Base-by-base conservation (phyloP, 305 asterid species). In the Fraxinus sp. region DNA sequence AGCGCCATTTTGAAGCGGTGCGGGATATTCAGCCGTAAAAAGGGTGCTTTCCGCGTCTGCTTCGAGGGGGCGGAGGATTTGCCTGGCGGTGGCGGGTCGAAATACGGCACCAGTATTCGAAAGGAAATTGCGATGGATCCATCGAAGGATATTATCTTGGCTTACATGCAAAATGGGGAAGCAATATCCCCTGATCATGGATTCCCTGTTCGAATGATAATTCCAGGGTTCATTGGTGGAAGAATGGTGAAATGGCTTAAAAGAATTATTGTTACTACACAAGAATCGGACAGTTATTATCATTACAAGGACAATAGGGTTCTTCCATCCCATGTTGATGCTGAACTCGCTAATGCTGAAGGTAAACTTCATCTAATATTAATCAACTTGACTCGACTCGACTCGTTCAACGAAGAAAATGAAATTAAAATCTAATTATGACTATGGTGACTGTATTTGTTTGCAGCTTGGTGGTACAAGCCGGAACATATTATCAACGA, bases 221-320 rank as follows among this genome's bases (percentile, higher is more conserved):
- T 96, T 52, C 99, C 99, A 0, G 99, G 98, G 1, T 93, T 88
- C 84, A 92, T 96, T 71, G 98, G 99, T 10, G 99, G 98, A 0
- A 89, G 99, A 78, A 94, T 96, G 99, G 99, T 96, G 57, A 96
- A 96, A 82, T 96, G 99, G 99, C 74, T 96, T 35, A 93, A 91
- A 84, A 77, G 98, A 0, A 94, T 96, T 0, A 79, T 94, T 0
- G 98, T 96, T 0, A 92, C 97, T 4, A 89, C 98, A 0, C 32
- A 84, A 22, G 98, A 96, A 20, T 93, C 98, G 0, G 97, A 93
- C 6, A 93, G 82, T 84, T 91, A 90, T 79, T 96, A 96, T 57
- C 99, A 96, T 71, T 94, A 20, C 44, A 92, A 82, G 86, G 99
- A 96, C 79, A 96, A 96, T 8, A 80, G 91, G 35, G 97, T 96